Base-by-base conservation (phyloP, 495 filamentous ascomycete species). In the Penicillium macrosclerotiorum region DNA sequence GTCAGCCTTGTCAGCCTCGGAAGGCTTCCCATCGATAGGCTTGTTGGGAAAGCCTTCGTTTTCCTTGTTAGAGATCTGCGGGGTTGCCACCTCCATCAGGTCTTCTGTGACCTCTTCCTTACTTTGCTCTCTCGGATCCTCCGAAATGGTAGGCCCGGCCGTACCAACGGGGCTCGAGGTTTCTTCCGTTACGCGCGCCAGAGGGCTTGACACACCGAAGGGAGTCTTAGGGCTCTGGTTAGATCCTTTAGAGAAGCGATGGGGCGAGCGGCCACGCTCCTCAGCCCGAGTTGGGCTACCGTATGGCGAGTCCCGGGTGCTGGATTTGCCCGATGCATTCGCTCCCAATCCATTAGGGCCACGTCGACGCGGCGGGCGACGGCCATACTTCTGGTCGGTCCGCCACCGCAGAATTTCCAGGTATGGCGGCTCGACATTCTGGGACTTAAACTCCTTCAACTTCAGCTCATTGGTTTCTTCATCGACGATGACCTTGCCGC, bases 341-440 rank as follows among this genome's bases (percentile, higher is more conserved):
- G 64, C 54, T 5, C 69, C 71, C 20, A 71, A 53, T 4, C 69
- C 72, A 16, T 62, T 71, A 18, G 74, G 67, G 13, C 43, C 58
- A 37, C 55, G 58, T 58, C 74, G 73, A 24, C 72, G 68, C 47
- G 68, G 72, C 16, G 59, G 57, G 40, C 67, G 68, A 32, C 89
- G 83, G 24, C 93, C 93, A 61, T 89, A 89, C 68, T 93, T 96
- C 63, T 95, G 93, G 60, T 97, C 94, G 66, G 84, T 82, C 57
- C 93, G 81, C 86, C 94, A 96, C 37, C 93, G 79, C 52, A 99
- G 74, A 51, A 97, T 95, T 48, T 96, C 90, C 53, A 97, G 77
- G 64, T 97, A 99, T 12, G 82, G 76, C n/a, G 94, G 93, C 62
- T 99, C 91, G 31, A 95, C 87, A 38, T 83, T 87, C 42, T 84